Evolutionary conservation across 495 filamentous ascomycete genomes (phyloP).

Genomic region (Thozetella sp.): DNA sequence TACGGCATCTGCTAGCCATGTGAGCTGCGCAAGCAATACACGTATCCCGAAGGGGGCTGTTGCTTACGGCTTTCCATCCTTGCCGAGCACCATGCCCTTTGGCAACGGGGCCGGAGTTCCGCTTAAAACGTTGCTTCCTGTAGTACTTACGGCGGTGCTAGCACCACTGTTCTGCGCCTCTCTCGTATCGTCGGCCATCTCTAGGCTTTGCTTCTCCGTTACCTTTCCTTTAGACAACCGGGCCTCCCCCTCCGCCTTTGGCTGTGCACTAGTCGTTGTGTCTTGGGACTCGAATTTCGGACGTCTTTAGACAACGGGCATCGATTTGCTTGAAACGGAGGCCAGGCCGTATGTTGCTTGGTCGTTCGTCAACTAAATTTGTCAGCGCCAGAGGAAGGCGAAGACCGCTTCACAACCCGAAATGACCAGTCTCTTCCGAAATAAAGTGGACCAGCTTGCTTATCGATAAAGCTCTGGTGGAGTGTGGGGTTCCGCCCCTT

Average conservation of each 20-base stretch:
- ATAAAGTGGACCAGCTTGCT: slow-evolving; percentile 11
- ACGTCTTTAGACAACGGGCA: too few relatives aligned
- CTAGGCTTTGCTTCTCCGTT: too few relatives aligned
- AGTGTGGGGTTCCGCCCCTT: too few relatives aligned
- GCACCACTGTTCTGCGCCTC: slow-evolving; percentile 17
- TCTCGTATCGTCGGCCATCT: slow-evolving; percentile 35
- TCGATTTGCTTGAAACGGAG: too few relatives aligned
- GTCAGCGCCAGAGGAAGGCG: slow-evolving; percentile 7
- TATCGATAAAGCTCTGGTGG: slow-evolving; percentile 35
- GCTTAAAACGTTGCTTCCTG: slow-evolving; percentile 5
- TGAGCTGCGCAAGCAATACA: slow-evolving; percentile 12
- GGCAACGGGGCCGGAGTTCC: slow-evolving; percentile 48
- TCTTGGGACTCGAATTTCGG: neutral
- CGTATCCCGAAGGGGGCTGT: neutral
- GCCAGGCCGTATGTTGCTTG: too few relatives aligned
- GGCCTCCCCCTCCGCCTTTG: too few relatives aligned
- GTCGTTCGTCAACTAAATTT: neutral
- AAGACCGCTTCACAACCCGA: neutral
- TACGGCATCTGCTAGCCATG: slow-evolving; percentile 70
- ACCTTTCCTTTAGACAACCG: too few relatives aligned
- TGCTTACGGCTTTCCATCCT: slow-evolving; percentile 94
- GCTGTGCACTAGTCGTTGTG: neutral
- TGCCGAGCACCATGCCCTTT: slow-evolving; percentile 84
- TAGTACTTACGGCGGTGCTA: slow-evolving; percentile 2
- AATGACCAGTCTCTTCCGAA: neutral